Evolutionary conservation across 1,284 basidiomycete species (phyloP).

Genomic region (Pholiota adiposa): DNA sequence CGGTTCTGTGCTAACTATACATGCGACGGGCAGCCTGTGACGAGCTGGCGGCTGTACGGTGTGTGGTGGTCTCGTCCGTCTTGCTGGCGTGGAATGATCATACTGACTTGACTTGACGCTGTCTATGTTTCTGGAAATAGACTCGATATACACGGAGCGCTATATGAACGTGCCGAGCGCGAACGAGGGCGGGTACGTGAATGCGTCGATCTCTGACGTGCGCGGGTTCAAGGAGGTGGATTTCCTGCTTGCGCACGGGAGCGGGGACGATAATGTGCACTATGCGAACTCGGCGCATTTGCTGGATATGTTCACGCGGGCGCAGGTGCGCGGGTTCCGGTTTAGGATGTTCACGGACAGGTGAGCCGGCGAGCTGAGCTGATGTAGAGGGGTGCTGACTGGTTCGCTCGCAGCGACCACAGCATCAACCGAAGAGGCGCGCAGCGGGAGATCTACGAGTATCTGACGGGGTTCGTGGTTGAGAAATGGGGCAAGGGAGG

Average conservation of each 20-base stretch:
- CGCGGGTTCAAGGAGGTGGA: constrained; percentile 81
- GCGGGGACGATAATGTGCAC: constrained; percentile 95
- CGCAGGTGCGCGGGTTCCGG: constrained; percentile 76
- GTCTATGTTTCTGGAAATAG: constrained; percentile 38
- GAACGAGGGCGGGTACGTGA: constrained; percentile 85
- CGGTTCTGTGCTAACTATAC: not conserved
- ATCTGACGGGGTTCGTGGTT: constrained; percentile 80
- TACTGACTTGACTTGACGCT: too few species aligned
- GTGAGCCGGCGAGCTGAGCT: constrained; percentile 45
- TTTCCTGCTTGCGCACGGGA: constrained; percentile 90
- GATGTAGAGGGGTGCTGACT: constrained; percentile 9
- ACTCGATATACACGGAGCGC: constrained; percentile 93
- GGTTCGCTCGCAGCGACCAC: constrained; percentile 67
- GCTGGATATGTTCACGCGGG: constrained; percentile 88
- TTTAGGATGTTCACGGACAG: constrained; percentile 98
- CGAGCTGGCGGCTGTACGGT: constrained; percentile 87
- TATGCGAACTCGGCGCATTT: constrained; percentile 90
- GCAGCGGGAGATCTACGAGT: constrained; percentile 86
- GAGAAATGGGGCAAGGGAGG: constrained; percentile 91
- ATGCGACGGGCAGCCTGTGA: constrained; percentile 63
- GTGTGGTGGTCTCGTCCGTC: constrained; percentile 28
- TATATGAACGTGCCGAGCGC: constrained; percentile 88
- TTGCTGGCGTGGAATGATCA: too few species aligned
- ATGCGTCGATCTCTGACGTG: constrained; percentile 84
- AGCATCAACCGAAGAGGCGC: constrained; percentile 75